phyloP scores from a whole-genome alignment of 345 rosid species.

The Theobroma cacao region DNA sequence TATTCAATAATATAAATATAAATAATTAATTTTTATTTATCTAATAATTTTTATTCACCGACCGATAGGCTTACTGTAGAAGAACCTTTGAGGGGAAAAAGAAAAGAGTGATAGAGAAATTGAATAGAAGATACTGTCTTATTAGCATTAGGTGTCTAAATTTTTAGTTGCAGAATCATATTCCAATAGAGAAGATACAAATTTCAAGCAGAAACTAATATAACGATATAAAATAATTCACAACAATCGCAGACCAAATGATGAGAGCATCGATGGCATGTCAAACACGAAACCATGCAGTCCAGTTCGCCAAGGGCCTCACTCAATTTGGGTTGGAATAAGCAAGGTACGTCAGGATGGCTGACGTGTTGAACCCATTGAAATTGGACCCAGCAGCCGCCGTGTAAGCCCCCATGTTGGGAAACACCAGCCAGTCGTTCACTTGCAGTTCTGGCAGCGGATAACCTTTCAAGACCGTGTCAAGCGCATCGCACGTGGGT shows the following conservation, averaged over 20 bases:
- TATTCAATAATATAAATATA: too few species aligned
- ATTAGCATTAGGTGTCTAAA: neutral
- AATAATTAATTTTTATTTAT: too few species aligned
- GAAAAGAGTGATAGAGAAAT: neutral
- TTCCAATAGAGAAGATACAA: too few species aligned
- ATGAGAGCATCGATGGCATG: neutral
- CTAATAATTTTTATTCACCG: too few species aligned
- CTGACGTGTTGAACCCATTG: slow-evolving; percentile 25
- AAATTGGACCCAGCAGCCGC: slow-evolving; percentile 27
- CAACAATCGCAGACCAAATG: too few species aligned
- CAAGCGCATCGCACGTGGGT: slow-evolving; percentile 34
- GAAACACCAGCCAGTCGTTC: slow-evolving; percentile 31
- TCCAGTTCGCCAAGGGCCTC: too few species aligned
- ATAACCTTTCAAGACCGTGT: slow-evolving; percentile 20
- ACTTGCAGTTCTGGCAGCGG: slow-evolving; percentile 28
- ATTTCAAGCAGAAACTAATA: too few species aligned
- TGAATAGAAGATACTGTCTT: neutral
- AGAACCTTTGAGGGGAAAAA: too few species aligned
- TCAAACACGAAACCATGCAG: neutral
- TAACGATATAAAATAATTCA: too few species aligned
- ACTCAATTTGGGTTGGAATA: neutral
- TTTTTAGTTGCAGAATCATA: neutral
- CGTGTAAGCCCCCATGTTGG: slow-evolving; percentile 36
- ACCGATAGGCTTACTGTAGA: too few species aligned
- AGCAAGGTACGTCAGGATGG: slow-evolving; percentile 18